Evolutionary conservation across 148 eudicot species (phyloP).

Genomic region (Silene conica): DNA sequence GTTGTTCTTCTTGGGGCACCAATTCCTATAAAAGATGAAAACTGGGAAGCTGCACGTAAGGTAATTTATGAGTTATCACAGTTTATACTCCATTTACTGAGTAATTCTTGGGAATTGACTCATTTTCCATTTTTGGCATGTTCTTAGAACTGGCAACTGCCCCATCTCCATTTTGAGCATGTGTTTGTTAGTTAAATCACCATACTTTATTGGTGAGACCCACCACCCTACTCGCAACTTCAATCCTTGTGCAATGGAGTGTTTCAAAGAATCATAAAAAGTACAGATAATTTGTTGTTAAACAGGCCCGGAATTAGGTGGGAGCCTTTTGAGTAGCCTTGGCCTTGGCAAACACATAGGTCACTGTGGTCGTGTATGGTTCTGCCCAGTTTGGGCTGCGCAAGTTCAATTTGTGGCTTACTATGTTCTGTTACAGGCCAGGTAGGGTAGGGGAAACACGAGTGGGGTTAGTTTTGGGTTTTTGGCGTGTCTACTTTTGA

Average conservation of each 20-base stretch:
- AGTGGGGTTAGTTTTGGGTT: not conserved
- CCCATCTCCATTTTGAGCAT: not conserved
- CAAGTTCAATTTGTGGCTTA: not conserved
- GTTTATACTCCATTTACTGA: not conserved
- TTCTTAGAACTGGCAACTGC: too few relatives aligned
- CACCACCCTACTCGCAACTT: too few relatives aligned
- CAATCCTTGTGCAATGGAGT: too few relatives aligned
- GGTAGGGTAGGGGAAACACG: not conserved
- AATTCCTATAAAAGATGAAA: slow-evolving; percentile 69
- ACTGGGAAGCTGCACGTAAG: slow-evolving; percentile 91
- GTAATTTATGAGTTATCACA: slow-evolving; percentile 25
- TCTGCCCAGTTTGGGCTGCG: not conserved
- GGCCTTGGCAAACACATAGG: not conserved
- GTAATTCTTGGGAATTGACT: too few relatives aligned
- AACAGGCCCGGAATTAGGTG: not conserved
- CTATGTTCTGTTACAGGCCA: not conserved
- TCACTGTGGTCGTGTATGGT: not conserved
- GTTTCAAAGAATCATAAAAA: too few relatives aligned
- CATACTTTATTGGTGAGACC: too few relatives aligned
- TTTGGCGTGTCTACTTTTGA: not conserved
- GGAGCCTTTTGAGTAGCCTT: not conserved
- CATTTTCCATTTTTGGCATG: too few relatives aligned
- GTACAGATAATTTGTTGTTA: not conserved
- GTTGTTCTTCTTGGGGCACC: slow-evolving; percentile 99
- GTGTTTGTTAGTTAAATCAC: too few relatives aligned